A percentile compares a stretch with the other conserved stretches of the same genome.
phyloP scores from a whole-genome alignment of 345 rosid genomes.

The Salix koriyanagi region DNA sequence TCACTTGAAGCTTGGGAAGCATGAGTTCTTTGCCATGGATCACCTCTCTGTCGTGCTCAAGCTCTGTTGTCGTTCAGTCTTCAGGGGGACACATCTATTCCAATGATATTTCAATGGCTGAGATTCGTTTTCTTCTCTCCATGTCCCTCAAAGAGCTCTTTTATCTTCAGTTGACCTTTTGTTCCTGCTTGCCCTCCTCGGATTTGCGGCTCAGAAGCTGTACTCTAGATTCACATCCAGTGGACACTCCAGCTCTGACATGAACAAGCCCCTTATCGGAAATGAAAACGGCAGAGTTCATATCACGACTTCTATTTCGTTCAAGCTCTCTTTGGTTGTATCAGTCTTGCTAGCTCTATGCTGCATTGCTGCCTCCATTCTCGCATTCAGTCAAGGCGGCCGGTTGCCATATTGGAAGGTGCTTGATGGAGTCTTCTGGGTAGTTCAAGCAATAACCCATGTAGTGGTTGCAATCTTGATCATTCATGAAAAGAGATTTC shows the following conservation, averaged over 20 bases:
- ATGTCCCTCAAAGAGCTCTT: constrained; percentile 74
- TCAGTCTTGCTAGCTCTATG: constrained; percentile 44
- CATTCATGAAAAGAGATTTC: constrained; percentile 65
- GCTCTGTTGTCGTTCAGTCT: constrained; percentile 32
- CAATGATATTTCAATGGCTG: constrained; percentile 56
- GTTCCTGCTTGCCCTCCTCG: constrained; percentile 46
- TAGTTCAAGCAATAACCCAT: constrained; percentile 68
- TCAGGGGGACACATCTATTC: constrained; percentile 33
- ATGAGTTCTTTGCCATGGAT: constrained; percentile 56
- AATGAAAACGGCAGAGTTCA: constrained; percentile 25
- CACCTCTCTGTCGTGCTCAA: constrained; percentile 57
- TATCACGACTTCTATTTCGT: constrained; percentile 39
- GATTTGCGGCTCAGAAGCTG: constrained; percentile 48
- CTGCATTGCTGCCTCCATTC: constrained; percentile 43
- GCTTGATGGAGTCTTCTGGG: constrained; percentile 54
- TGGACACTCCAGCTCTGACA: constrained; percentile 25
- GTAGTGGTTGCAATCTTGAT: constrained; percentile 53
- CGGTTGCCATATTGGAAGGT: constrained; percentile 36
- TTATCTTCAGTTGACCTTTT: constrained; percentile 49
- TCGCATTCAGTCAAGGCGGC: constrained; percentile 36
- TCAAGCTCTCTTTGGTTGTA: constrained; percentile 48
- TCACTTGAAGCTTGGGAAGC: background rate
- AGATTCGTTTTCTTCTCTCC: constrained; percentile 72
- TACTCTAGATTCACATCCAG: constrained; percentile 34
- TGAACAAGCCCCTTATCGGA: constrained; percentile 55